These are phyloP conservation scores for Hemerocallis citrina DNA, from an alignment of 106 monocot genomes.

Conservation along the genomic window DNA sequence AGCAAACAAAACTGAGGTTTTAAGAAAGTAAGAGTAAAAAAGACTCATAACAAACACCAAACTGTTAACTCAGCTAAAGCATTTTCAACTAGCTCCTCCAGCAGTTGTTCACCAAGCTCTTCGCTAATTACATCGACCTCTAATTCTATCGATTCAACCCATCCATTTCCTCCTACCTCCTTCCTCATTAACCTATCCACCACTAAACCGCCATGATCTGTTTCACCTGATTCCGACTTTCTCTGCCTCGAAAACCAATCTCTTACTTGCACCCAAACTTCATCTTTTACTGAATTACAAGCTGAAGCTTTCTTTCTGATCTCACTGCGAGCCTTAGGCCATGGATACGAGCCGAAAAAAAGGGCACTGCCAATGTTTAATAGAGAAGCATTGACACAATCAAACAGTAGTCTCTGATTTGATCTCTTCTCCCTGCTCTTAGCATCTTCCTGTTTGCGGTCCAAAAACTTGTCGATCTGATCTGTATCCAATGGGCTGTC, in stretches of 20 bases:
- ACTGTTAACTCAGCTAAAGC: constrained; percentile 14
- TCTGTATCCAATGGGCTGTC: constrained; percentile 60
- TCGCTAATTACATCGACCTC: constrained; percentile 25
- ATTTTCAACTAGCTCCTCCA: constrained; percentile 42
- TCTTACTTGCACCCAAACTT: constrained; percentile 30
- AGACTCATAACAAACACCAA: background rate
- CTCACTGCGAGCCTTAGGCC: background rate
- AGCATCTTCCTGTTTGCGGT: constrained; percentile 39
- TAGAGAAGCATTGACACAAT: constrained; percentile 54
- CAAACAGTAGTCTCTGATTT: constrained; percentile 63
- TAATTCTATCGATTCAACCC: constrained; percentile 21
- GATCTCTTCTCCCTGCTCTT: constrained; percentile 50
- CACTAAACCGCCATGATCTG: constrained; percentile 13
- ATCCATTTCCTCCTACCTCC: constrained; percentile 24
- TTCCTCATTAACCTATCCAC: constrained; percentile 23
- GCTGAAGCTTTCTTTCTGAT: background rate
- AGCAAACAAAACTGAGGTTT: too few relatives aligned
- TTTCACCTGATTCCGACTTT: background rate
- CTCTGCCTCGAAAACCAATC: constrained; percentile 26
- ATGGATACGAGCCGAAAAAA: constrained; percentile 14
- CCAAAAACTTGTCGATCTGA: constrained; percentile 48
- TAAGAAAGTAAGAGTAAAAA: too few relatives aligned
- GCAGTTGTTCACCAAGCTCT: constrained; percentile 29
- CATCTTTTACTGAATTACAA: constrained; percentile 11
- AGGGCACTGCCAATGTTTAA: constrained; percentile 25